phyloP scores from a whole-genome alignment of 306 rosid genomes.

The Ormosia semicastrata region DNA sequence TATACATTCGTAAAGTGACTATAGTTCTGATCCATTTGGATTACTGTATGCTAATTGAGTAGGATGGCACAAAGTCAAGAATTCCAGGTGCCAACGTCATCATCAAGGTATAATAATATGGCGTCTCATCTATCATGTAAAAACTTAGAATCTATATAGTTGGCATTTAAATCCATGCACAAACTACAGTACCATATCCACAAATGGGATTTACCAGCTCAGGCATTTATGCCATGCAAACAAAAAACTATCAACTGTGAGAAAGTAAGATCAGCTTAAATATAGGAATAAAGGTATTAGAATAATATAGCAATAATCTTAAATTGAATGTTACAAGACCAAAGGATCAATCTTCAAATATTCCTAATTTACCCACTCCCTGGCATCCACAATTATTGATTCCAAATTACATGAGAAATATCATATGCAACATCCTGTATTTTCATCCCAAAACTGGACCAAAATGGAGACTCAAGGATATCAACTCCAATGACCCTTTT shows the following conservation, averaged over 20 bases:
- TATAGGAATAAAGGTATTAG: constrained; percentile 12
- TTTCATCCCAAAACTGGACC: constrained; percentile 62
- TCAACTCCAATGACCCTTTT: constrained; percentile 44
- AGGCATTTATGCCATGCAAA: not conserved
- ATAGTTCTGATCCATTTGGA: not conserved
- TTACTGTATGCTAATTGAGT: not conserved
- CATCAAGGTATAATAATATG: not conserved
- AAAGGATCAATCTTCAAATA: constrained; percentile 41
- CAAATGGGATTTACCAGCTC: not conserved
- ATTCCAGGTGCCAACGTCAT: not conserved
- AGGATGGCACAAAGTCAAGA: constrained; percentile 15
- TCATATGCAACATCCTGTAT: constrained; percentile 37
- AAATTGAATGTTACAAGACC: constrained; percentile 45
- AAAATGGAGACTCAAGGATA: constrained; percentile 38
- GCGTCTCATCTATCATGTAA: not conserved
- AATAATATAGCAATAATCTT: constrained; percentile 38
- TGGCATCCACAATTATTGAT: constrained; percentile 40
- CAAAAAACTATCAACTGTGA: not conserved
- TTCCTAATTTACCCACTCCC: constrained; percentile 29
- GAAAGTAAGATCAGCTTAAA: not conserved
- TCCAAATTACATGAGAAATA: constrained; percentile 44
- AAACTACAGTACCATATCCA: not conserved
- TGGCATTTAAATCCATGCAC: not conserved
- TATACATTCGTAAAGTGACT: not conserved
- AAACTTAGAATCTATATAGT: not conserved